Evolutionary conservation across 768 basidiomycete species (phyloP).

Genomic region (Tricholoma sp.): DNA sequence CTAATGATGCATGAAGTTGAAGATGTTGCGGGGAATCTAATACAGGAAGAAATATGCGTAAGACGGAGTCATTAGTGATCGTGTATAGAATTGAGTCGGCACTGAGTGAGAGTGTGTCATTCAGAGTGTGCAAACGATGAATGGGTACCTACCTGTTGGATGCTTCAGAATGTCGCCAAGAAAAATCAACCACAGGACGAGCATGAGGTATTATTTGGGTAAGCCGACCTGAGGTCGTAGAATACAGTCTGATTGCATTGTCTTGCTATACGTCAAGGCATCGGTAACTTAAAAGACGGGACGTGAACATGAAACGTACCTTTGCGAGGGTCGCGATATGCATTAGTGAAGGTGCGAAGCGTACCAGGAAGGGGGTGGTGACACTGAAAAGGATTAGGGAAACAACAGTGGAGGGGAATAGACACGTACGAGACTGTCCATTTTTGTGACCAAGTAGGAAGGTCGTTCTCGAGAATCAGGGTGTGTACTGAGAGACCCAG

Average conservation of each 20-base stretch:
- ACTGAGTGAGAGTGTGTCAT: slow-evolving; percentile 27
- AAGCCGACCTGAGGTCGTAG: slow-evolving; percentile 66
- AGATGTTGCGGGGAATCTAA: slow-evolving; percentile 80
- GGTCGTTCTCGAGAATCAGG: slow-evolving; percentile 72
- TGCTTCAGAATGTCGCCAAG: slow-evolving; percentile 68
- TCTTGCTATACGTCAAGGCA: slow-evolving; percentile 38
- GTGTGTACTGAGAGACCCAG: slow-evolving; percentile 68
- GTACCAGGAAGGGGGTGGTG: slow-evolving; percentile 43
- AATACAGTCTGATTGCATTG: slow-evolving; percentile 57
- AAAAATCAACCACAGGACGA: slow-evolving; percentile 60
- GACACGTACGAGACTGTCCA: slow-evolving; percentile 59
- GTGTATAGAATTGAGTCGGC: slow-evolving; percentile 81
- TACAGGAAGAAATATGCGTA: slow-evolving; percentile 85
- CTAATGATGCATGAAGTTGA: slow-evolving; percentile 79
- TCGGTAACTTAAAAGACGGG: not conserved
- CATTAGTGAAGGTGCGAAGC: slow-evolving; percentile 73
- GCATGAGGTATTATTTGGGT: slow-evolving; percentile 71
- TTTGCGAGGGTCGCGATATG: slow-evolving; percentile 62
- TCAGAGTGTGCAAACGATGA: not conserved
- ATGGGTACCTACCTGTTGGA: slow-evolving; percentile 47
- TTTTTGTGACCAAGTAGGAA: slow-evolving; percentile 79
- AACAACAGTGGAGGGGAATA: not conserved
- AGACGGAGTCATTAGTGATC: slow-evolving; percentile 72
- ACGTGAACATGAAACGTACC: slow-evolving; percentile 32
- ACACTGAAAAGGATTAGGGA: slow-evolving; percentile 29